Conservation (phyloP, 1,284 basidiomycete species). For the Gomphus sp. region DNA sequence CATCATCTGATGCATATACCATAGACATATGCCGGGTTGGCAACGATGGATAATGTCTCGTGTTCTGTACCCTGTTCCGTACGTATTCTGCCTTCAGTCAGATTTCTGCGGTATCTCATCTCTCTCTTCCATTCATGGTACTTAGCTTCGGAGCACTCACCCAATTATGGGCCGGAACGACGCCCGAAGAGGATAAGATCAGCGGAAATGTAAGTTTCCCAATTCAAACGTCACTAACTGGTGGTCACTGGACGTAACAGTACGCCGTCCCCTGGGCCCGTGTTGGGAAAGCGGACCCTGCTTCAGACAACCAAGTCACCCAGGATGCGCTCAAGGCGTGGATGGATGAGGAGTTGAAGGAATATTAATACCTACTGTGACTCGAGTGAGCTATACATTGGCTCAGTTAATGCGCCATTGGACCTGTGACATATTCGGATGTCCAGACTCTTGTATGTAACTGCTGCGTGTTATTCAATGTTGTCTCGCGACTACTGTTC, state of each 20-base stretch:
- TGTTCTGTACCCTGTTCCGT: background rate
- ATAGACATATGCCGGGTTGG: background rate
- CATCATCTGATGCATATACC: no score
- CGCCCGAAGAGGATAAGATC: background rate
- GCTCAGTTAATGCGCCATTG: no score
- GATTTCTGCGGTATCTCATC: background rate
- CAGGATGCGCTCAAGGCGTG: constrained; percentile 6
- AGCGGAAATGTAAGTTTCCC: constrained; percentile 2
- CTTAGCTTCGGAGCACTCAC: background rate
- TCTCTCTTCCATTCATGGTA: background rate
- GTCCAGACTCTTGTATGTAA: no score
- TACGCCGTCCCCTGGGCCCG: constrained; percentile 9
- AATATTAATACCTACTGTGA: background rate
- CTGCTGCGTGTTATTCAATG: no score
- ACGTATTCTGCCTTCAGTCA: background rate
- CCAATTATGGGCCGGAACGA: constrained; percentile 5
- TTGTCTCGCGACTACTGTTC: no score
- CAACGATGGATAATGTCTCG: background rate
- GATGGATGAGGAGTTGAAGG: constrained; percentile 7
- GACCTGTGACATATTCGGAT: no score
- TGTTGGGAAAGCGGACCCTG: background rate
- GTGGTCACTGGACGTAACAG: background rate
- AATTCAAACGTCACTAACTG: background rate
- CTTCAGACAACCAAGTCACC: background rate
- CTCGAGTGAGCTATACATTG: no score